Evolutionary conservation across 768 basidiomycete species (phyloP), one percentile per base, ranked within the genome.

Genomic region (Podaxis sp.): DNA sequence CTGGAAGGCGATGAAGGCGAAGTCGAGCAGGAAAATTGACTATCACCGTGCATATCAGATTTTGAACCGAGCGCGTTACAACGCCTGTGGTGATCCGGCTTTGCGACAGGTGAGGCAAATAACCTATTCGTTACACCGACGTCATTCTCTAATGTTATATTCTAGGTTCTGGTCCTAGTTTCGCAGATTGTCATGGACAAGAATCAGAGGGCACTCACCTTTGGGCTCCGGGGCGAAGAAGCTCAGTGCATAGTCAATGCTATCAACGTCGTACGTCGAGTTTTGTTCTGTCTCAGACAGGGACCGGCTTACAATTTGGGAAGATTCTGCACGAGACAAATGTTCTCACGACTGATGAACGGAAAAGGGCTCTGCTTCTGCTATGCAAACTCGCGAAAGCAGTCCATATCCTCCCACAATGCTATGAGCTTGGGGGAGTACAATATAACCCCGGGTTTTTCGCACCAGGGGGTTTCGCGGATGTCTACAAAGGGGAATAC

Each of bases 381-480:
- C 60, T 62, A 44, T 44, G 52, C 41, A 46, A 38, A 3, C 52
- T 62, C 26, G 38, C 40, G 8, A 62, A 46, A 24, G 13, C 40
- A 2, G 53, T 52, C 13, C 17, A 38, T n/a, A 17, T 62, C 40
- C 55, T 38, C 26, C 60, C 60, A 11, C 15, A 44, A 24, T 48
- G 38, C 17, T 53, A 44, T 15, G 5, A 8, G 17, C 52, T 54
- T 8, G 13, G 26, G 13, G 52, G 53, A 20, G 40, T 62, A 4
- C 3, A 41, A 20, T 36, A 12, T 11, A 15, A 28, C 41, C 13
- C 11, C 17, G 17, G 55, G 28, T 40, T 15, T 30, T 4, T 54
- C n/a, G 41, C 15, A 20, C 28, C 22, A n/a, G 60, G 53, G 46
- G 53, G 60, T 5, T 62, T 54, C 20, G 60, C 40, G 10, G 33